phyloP scores from a whole-genome alignment of 208 protist genomes.

The Zelonia costaricensis region DNA sequence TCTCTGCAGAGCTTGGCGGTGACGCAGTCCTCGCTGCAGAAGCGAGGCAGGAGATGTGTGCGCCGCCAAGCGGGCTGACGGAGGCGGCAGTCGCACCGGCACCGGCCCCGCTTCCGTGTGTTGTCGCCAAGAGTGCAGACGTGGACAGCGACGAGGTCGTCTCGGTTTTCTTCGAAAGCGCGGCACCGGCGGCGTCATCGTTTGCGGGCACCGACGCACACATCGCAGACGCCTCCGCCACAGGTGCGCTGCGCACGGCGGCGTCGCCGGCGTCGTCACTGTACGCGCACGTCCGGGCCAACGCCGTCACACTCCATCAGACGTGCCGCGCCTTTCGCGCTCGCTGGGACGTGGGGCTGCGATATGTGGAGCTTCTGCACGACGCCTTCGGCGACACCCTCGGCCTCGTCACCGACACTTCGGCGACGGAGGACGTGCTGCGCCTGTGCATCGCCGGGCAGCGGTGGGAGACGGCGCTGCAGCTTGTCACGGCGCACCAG shows the following conservation, averaged over 20 bases:
- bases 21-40: background rate
- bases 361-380: constrained; percentile 38
- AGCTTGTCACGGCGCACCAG: constrained; percentile 21
- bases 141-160: no score
- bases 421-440: constrained; percentile 37
- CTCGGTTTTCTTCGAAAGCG: no score
- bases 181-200: no score
- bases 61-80: no score
- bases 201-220: no score
- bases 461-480: constrained; percentile 59
- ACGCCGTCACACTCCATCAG: constrained; percentile 68
- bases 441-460: constrained; percentile 40
- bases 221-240: no score
- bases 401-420: constrained; percentile 19
- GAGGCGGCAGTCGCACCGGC: no score
- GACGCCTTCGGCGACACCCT: constrained; percentile 25
- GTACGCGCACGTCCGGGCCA: constrained; percentile 29
- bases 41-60: no score
- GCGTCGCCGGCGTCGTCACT: background rate
- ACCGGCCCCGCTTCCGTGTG: no score
- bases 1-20: background rate
- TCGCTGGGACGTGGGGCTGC: constrained; percentile 17
- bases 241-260: no score
- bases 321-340: constrained; percentile 37
- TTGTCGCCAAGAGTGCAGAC: no score